Percentiles rank a stretch among this genome's conserved stretches.
phyloP scores from a whole-genome alignment of 2,329 filamentous ascomycete genomes.

The Leptodontidium sp. region DNA sequence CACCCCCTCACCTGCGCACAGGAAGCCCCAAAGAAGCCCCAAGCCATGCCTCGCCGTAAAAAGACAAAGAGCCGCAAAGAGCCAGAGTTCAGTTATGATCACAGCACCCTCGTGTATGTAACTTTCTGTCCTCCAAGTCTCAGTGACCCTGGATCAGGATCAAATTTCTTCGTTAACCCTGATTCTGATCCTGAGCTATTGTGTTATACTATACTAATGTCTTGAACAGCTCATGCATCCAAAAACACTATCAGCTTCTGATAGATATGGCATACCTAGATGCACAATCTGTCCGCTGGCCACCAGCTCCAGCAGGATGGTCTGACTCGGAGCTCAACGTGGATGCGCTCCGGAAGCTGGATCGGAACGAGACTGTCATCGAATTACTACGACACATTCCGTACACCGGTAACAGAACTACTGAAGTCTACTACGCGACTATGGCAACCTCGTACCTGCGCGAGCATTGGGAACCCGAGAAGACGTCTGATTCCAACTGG shows the following conservation, averaged over 20 bases:
- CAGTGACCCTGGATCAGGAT: too few relatives aligned
- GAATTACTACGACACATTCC: conserved; percentile 2
- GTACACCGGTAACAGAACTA: not conserved
- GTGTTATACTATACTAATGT: too few relatives aligned
- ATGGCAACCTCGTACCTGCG: conserved; percentile 1
- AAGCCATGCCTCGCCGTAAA: conserved; percentile 2
- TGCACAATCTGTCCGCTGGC: conserved; percentile 2
- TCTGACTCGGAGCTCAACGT: not conserved
- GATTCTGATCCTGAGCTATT: too few relatives aligned
- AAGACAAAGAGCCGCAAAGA: not conserved
- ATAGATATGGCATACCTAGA: conserved; percentile 2
- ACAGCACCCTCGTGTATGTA: not conserved
- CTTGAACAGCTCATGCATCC: conserved; percentile 2
- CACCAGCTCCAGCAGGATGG: conserved; percentile 1
- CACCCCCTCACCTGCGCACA: not conserved
- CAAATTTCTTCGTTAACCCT: too few relatives aligned
- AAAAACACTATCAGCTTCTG: not conserved
- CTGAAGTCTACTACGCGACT: conserved; percentile 2
- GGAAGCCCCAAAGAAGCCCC: not conserved
- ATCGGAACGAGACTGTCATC: not conserved
- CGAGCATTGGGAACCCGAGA: not conserved
- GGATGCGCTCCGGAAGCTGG: not conserved
- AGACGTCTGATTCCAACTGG: not conserved
- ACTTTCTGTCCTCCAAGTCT: too few relatives aligned
- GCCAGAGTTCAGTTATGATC: not conserved